Base-by-base conservation (phyloP, 176 grass and related monocot genomes). In the Avena sativa region DNA sequence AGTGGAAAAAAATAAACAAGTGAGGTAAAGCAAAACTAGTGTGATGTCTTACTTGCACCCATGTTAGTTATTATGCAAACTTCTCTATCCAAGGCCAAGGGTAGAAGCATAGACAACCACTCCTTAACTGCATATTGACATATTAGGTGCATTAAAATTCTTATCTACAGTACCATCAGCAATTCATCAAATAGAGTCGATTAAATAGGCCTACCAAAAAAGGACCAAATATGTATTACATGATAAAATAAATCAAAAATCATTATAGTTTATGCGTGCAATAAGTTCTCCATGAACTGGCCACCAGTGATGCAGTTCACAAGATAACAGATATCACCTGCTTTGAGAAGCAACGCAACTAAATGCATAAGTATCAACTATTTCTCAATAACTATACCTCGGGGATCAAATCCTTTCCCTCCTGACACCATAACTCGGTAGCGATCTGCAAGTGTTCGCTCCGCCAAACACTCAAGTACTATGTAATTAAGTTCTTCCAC, bases 31-130 rank as follows among this genome's bases (percentile, higher is more conserved):
- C 62, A 74, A 46, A 79, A 69, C 44, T 46, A 90, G 57, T 71
- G 72, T 20, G 76, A 80, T 81, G 14, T 15, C 84, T 85, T 94
- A 98, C 93, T 88, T 89, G 92, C 93, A 52, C 96, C 96, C 93
- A 98, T 96, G 71, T 98, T 98, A 64, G 93, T 98, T 80, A 98
- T 91, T 68, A 98, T 88, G 83, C 92, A 90, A 85, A 96, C 89
- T 91, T 86, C 89, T 85, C 80, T 89, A 63, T 92, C 69, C 43
- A 98, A 86, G 77, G 93, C 88, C 81, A 94, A 88, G 73, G 96
- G 93, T 63, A 98, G 94, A 91, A 98, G 93, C 67, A 92, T 13
- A 28, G 86, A 92, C 92, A 98, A 83, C 96, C 93, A 98, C 30
- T 93, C 92, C 64, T 86, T 92, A 48, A 96, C 96, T 98, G 86